A percentile compares a stretch with the other conserved stretches of the same genome.
Conservation (phyloP, 768 basidiomycete genomes). For the Lentinula raphanica region DNA sequence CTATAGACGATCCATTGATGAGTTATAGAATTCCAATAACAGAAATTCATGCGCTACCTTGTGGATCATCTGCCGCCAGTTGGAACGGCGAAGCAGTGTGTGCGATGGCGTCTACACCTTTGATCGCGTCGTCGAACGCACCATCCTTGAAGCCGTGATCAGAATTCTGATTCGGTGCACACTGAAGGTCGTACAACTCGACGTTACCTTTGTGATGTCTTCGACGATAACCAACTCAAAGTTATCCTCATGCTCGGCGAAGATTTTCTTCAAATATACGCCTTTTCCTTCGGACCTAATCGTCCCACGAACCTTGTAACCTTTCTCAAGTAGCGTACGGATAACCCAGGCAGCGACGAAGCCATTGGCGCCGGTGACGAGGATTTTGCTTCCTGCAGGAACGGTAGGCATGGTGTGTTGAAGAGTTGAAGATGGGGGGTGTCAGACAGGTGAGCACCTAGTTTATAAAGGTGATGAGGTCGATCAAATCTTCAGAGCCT, state of each 20-base stretch:
- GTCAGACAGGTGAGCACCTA: too few relatives aligned
- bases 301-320: conserved; percentile 38
- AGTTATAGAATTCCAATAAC: background rate
- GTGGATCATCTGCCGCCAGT: conserved; percentile 20
- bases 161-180: background rate
- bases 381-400: conserved; percentile 1
- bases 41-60: conserved; percentile 13
- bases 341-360: conserved; percentile 19
- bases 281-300: conserved; percentile 35
- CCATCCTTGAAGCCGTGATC: conserved; percentile 12
- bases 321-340: conserved; percentile 36
- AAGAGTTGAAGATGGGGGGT: background rate
- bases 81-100: conserved; percentile 33
- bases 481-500: too few relatives aligned
- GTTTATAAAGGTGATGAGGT: too few relatives aligned
- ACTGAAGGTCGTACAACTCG: background rate
- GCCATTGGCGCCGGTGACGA: conserved; percentile 11
- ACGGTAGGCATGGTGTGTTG: conserved; percentile 4
- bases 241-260: conserved; percentile 18
- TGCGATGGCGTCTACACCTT: conserved; percentile 35
- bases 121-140: conserved; percentile 42
- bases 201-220: conserved; percentile 4
- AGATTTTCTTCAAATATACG: conserved; percentile 31
- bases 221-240: conserved; percentile 32
- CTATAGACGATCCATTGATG: conserved; percentile 22